phyloP scores from a whole-genome alignment of 1,284 basidiomycete genomes.

The Abortiporus biennis region DNA sequence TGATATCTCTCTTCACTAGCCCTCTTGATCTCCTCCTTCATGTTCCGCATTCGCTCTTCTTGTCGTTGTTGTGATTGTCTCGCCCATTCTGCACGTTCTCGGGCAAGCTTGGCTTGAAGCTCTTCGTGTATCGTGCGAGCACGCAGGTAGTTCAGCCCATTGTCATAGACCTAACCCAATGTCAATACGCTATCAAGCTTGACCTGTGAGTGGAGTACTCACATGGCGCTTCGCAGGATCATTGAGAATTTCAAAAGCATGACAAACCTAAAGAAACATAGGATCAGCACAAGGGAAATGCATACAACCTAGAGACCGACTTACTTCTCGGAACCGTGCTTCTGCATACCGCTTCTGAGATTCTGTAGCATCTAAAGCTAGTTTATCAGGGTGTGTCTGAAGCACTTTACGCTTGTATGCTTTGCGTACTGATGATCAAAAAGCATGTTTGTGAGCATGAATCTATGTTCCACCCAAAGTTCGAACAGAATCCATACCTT shows the following conservation, averaged over 20 bases:
- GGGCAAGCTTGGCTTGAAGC: constrained; percentile 40
- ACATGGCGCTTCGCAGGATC: constrained; percentile 56
- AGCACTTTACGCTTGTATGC: constrained; percentile 57
- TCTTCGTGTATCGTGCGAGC: constrained; percentile 17
- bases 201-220: constrained; percentile 15
- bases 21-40: constrained; percentile 4
- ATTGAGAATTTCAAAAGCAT: constrained; percentile 49
- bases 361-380: constrained; percentile 24
- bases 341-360: constrained; percentile 22
- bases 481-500: constrained; percentile 15
- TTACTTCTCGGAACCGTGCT: constrained; percentile 26
- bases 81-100: constrained; percentile 59
- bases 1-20: constrained; percentile 14
- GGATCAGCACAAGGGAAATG: constrained; percentile 5
- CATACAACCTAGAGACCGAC: too few species aligned
- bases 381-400: constrained; percentile 47
- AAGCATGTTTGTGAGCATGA: constrained; percentile 4
- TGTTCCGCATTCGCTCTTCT: constrained; percentile 20
- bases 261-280: constrained; percentile 41
- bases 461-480: constrained; percentile 1
- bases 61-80: constrained; percentile 39
- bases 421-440: constrained; percentile 42
- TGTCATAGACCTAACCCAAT: constrained; percentile 49
- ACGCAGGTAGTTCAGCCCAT: constrained; percentile 23
- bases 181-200: constrained; percentile 4